phyloP scores from a whole-genome alignment of 106 monocot genomes.

The Dendrobium officinale region DNA sequence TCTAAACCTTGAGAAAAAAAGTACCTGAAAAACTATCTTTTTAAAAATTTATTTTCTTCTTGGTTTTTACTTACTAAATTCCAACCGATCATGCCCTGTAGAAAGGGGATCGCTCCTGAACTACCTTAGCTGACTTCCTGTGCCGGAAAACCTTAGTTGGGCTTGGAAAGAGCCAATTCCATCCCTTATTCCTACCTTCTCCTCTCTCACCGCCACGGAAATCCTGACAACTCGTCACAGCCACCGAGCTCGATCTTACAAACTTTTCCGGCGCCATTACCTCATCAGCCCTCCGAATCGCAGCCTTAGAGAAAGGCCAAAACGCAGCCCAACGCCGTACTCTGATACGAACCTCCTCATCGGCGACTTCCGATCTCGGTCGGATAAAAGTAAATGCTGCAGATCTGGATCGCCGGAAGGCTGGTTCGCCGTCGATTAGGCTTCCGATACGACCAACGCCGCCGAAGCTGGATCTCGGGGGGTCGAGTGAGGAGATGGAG shows the following conservation, averaged over 20 bases:
- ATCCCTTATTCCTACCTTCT: slow-evolving; percentile 18
- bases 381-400: slow-evolving; percentile 18
- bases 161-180: slow-evolving; percentile 55
- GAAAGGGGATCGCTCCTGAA: slow-evolving; percentile 13
- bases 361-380: slow-evolving; percentile 1
- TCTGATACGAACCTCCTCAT: not conserved
- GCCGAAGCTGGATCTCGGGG: slow-evolving; percentile 23
- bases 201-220: slow-evolving; percentile 2
- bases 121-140: slow-evolving; percentile 22
- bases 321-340: slow-evolving; percentile 11
- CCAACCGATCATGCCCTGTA: too few species aligned
- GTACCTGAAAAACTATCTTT: not conserved
- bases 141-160: slow-evolving; percentile 45
- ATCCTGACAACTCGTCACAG: not conserved
- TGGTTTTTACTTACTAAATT: too few species aligned
- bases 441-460: slow-evolving; percentile 30
- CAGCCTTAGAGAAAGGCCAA: slow-evolving; percentile 14
- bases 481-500: slow-evolving; percentile 24
- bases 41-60: not conserved
- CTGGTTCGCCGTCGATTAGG: slow-evolving; percentile 53
- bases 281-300: not conserved
- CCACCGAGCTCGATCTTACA: slow-evolving; percentile 1
- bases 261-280: slow-evolving; percentile 1
- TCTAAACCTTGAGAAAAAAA: too few species aligned
- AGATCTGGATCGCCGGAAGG: slow-evolving; percentile 62